Evolutionary conservation across 1,284 basidiomycete genomes (phyloP).

Genomic region (Apiotrichum veenhuisii): DNA sequence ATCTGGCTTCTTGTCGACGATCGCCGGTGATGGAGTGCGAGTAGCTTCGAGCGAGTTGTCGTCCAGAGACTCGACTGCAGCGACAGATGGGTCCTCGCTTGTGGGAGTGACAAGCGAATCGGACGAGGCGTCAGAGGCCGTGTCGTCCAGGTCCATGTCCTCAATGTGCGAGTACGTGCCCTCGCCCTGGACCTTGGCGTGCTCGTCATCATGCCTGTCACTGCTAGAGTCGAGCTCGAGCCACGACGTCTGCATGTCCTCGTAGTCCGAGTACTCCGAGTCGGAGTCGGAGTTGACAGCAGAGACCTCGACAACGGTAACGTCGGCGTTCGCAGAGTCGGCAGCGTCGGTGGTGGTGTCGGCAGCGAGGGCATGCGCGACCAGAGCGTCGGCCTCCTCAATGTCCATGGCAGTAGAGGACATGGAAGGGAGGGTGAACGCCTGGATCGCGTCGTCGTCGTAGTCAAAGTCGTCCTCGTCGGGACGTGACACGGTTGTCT

Average conservation of each 20-base stretch:
- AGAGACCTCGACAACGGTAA: slow-evolving; percentile 9
- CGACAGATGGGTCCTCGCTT: too few species aligned
- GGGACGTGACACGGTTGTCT: slow-evolving; percentile 24
- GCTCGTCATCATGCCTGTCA: slow-evolving; percentile 1
- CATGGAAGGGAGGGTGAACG: slow-evolving; percentile 23
- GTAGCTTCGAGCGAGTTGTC: too few species aligned
- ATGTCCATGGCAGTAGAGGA: slow-evolving; percentile 7
- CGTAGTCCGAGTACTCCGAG: slow-evolving; percentile 15
- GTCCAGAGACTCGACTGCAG: too few species aligned
- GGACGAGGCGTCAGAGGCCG: too few species aligned
- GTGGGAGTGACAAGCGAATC: too few species aligned
- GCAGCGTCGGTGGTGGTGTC: slow-evolving; percentile 14
- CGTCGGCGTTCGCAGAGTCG: too few species aligned
- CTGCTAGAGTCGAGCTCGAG: neutral
- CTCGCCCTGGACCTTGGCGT: neutral
- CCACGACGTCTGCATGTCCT: slow-evolving; percentile 7
- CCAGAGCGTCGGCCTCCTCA: slow-evolving; percentile 7
- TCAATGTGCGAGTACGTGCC: too few species aligned
- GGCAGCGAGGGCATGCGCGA: neutral
- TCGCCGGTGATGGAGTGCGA: neutral
- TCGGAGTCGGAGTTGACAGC: slow-evolving; percentile 12
- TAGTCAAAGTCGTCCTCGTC: slow-evolving; percentile 22
- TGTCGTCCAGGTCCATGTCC: too few species aligned
- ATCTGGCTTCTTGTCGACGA: neutral
- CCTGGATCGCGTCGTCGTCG: slow-evolving; percentile 23